Base-by-base conservation (phyloP, 129 eudicot genomes). In the Artemisia tridentata region DNA sequence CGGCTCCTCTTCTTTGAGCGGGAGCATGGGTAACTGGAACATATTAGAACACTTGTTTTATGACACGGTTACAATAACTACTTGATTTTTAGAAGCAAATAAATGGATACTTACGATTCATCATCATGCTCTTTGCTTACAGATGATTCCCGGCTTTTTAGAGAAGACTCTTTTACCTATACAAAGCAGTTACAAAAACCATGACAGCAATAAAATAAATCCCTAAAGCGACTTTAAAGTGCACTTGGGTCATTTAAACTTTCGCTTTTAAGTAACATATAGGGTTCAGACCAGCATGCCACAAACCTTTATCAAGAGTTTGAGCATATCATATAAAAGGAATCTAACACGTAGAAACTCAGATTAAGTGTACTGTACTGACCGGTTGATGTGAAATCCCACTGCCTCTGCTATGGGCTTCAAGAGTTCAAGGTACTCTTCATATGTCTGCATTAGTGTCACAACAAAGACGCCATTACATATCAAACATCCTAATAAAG, bases 391-490 rank as follows among this genome's bases (percentile, higher is more conserved):
- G 79, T 63, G 76, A 66, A 66, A 76, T 75, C 62, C 72, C 74
- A 72, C 25, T 62, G 75, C 78, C 69, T 75, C 83, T 82, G 79
- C 82, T 72, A 74, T 86, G 87, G 78, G 95, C 98, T 79, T 92
- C 95, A n/a, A n/a, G n/a, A n/a, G n/a, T n/a, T n/a, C n/a, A 73
- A 89, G 81, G 64, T 92, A 92, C 69, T 92, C 98, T 77, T 92
- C 98, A 92, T 92, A 92, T 11, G 96, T 86, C 98, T 92, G 87
- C 88, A 83, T 69, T 56, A 43, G 38, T 75, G 71, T 27, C 0
- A 34, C 41, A 34, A 34, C 7, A 29, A 34, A 34, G 1, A 34
- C 41, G 60, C 58, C 27, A 69, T 68, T 49, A 67, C 34, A 7
- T 18, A 49, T 19, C 25, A 23, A 23, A 23, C 25, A 23, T 23